A percentile compares a stretch with the other conserved stretches of the same genome.
Evolutionary conservation across 257 asterid species (phyloP).

Genomic region (Ocimum tenuiflorum): DNA sequence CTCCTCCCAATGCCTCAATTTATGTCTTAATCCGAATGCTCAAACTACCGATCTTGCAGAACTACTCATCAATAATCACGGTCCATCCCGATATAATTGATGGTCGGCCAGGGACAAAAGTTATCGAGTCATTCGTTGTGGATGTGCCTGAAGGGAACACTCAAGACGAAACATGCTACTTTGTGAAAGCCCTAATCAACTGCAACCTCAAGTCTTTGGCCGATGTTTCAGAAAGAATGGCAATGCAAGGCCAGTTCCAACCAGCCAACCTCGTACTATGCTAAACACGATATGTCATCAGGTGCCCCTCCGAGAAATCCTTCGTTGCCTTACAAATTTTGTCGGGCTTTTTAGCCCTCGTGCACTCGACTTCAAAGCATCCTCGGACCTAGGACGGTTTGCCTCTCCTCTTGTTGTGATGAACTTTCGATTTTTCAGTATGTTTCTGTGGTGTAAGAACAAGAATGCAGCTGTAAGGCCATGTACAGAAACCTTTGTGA

Average conservation of each 20-base stretch:
- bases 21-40: not conserved
- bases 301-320: not conserved
- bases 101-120: slow-evolving; percentile 54
- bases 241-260: slow-evolving; percentile 32
- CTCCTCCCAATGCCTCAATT: not conserved
- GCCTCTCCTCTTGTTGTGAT: not conserved
- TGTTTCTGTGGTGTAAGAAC: slow-evolving; percentile 5
- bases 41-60: slow-evolving; percentile 37
- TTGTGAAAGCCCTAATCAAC: slow-evolving; percentile 66
- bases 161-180: slow-evolving; percentile 72
- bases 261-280: slow-evolving; percentile 2
- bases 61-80: slow-evolving; percentile 65
- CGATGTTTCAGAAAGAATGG: slow-evolving; percentile 73
- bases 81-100: slow-evolving; percentile 61
- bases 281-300: not conserved
- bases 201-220: slow-evolving; percentile 83
- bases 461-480: slow-evolving; percentile 11
- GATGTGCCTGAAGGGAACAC: slow-evolving; percentile 86
- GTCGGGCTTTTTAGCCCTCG: not conserved
- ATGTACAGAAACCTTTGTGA: slow-evolving; percentile 11
- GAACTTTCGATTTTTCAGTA: not conserved
- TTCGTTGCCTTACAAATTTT: not conserved
- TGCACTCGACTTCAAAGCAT: not conserved
- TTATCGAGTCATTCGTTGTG: slow-evolving; percentile 68
- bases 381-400: not conserved